These are phyloP conservation scores for Diaporthe vaccinii DNA, from an alignment of 2,329 filamentous ascomycete species.

Conservation along the genomic window DNA sequence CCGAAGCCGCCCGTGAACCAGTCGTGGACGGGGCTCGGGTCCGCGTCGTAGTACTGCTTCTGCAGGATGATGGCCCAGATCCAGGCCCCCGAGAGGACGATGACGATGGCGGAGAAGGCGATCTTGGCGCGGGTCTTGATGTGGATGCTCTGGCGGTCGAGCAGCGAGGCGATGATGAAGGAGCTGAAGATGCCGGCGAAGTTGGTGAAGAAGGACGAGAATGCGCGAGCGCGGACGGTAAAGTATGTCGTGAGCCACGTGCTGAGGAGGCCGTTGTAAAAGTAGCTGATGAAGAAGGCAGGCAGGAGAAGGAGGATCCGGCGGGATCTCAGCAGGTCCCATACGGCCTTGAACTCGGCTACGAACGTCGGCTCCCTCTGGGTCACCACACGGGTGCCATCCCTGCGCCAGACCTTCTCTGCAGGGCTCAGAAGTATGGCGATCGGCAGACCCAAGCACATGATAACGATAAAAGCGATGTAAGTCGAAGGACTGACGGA, in stretches of 20 bases:
- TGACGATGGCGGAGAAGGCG: slow-evolving; percentile 47
- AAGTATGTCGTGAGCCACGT: slow-evolving; percentile 51
- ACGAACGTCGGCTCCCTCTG: slow-evolving; percentile 46
- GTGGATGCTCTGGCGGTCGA: slow-evolving; percentile 49
- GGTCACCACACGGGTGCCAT: slow-evolving; percentile 47
- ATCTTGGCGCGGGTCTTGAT: slow-evolving; percentile 48
- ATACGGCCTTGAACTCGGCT: slow-evolving; percentile 49
- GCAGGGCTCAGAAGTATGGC: slow-evolving; percentile 49
- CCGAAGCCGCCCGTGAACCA: slow-evolving; percentile 64
- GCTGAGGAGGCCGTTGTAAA: slow-evolving; percentile 49
- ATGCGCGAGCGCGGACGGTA: slow-evolving; percentile 50
- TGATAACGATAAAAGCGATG: slow-evolving; percentile 51
- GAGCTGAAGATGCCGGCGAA: slow-evolving; percentile 47
- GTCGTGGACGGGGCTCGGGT: slow-evolving; percentile 48
- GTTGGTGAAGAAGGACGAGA: slow-evolving; percentile 53
- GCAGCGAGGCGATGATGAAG: slow-evolving; percentile 49
- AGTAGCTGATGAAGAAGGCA: slow-evolving; percentile 53
- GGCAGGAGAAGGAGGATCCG: slow-evolving; percentile 50
- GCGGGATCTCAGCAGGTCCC: slow-evolving; percentile 44
- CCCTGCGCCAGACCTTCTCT: slow-evolving; percentile 50
- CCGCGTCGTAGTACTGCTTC: slow-evolving; percentile 48
- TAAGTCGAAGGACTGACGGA: slow-evolving; percentile 38
- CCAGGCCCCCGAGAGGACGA: slow-evolving; percentile 49
- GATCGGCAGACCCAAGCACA: slow-evolving; percentile 51
- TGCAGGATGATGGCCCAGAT: slow-evolving; percentile 50